A percentile compares a stretch with the other conserved stretches of the same genome.
Conservation (phyloP, 1,284 basidiomycete species). For the Hypsizygus ulmarius region DNA sequence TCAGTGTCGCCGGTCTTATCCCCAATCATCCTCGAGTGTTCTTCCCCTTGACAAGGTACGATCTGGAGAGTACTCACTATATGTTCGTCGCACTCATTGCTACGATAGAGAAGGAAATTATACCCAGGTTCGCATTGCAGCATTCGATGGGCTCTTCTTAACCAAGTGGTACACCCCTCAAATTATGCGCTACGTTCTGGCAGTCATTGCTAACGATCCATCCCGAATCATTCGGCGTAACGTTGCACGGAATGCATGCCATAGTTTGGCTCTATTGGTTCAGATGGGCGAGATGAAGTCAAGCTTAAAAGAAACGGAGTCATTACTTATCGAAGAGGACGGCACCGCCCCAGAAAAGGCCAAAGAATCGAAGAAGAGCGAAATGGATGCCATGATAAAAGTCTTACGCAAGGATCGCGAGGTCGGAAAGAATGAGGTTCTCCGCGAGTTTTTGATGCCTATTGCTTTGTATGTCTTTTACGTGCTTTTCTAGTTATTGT, state of each 20-base stretch:
- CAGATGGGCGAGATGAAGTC: conserved; percentile 89
- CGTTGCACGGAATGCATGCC: conserved; percentile 83
- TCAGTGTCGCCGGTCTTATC: conserved; percentile 78
- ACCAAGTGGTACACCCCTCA: conserved; percentile 84
- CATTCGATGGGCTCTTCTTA: conserved; percentile 92
- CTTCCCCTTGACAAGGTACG: conserved; percentile 86
- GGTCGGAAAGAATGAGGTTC: conserved; percentile 78
- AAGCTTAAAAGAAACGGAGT: conserved; percentile 69
- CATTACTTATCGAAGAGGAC: conserved; percentile 82
- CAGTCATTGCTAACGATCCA: conserved; percentile 86
- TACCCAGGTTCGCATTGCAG: conserved; percentile 85
- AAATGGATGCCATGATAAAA: conserved; percentile 79
- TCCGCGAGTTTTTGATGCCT: conserved; percentile 79
- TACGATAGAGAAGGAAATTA: conserved; percentile 84
- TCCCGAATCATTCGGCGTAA: conserved; percentile 83
- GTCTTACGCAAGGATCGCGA: conserved; percentile 81
- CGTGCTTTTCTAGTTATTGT: conserved; percentile 7
- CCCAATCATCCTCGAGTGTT: conserved; percentile 82
- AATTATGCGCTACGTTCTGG: conserved; percentile 86
- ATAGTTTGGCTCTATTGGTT: conserved; percentile 84
- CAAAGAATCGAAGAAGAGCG: conserved; percentile 76
- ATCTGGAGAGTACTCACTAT: conserved; percentile 11
- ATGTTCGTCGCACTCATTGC: conserved; percentile 6
- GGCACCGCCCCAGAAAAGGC: conserved; percentile 68
- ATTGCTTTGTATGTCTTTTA: conserved; percentile 67